Evolutionary conservation across 805 yeast genomes (phyloP).

Genomic region (Yarrowia alimentaria): DNA sequence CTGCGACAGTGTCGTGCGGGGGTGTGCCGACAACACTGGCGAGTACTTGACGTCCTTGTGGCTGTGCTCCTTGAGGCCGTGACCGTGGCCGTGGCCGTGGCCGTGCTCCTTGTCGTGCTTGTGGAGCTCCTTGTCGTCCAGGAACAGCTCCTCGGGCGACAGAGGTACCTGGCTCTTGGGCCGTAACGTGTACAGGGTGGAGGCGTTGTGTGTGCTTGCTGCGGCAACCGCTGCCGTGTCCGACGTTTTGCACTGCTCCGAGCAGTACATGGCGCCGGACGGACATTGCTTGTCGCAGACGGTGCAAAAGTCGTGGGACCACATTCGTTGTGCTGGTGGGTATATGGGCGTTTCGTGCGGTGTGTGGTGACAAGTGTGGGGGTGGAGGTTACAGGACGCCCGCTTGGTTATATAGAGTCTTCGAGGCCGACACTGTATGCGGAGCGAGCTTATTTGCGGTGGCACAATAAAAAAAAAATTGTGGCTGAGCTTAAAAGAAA

Average conservation of each 20-base stretch:
- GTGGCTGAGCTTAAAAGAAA: no score
- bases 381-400: neutral
- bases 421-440: constrained; percentile 4
- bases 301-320: constrained; percentile 55
- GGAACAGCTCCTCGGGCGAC: constrained; percentile 21
- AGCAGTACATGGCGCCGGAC: constrained; percentile 48
- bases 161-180: constrained; percentile 15
- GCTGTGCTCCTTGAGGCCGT: neutral
- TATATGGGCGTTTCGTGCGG: no score
- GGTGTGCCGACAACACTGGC: neutral
- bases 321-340: constrained; percentile 33
- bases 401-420: constrained; percentile 12
- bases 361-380: neutral
- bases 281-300: constrained; percentile 56
- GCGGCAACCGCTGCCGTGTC: neutral
- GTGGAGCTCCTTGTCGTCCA: constrained; percentile 15
- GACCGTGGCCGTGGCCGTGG: neutral
- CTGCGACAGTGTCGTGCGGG: constrained; percentile 3
- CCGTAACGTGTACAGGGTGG: constrained; percentile 15
- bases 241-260: constrained; percentile 43
- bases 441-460: constrained; percentile 4
- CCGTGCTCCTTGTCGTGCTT: neutral
- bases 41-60: neutral
- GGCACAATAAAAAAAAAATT: constrained; percentile 27
- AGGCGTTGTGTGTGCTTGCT: neutral